phyloP scores from a whole-genome alignment of 2,329 filamentous ascomycete species.

The Paecilomyces niveus region DNA sequence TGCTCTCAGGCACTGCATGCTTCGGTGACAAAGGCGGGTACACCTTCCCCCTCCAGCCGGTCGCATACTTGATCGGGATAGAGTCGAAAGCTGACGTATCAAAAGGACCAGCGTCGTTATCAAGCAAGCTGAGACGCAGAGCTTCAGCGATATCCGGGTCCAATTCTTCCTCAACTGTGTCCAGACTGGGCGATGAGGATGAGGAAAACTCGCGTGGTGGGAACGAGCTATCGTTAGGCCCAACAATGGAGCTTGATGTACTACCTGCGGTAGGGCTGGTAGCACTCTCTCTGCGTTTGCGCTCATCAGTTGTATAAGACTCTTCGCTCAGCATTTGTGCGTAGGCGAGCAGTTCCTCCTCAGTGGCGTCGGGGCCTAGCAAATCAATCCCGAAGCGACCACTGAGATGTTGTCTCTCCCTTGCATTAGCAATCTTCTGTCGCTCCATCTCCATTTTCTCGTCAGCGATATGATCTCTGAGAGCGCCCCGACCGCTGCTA shows the following conservation, averaged over 20 bases:
- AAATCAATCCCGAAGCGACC: conserved; percentile 80
- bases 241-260: conserved; percentile 29
- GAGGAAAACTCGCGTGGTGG: conserved; percentile 24
- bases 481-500: conserved; percentile 58
- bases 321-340: conserved; percentile 58
- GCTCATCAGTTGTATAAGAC: conserved; percentile 43
- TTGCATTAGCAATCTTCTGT: conserved; percentile 60
- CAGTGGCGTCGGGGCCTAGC: conserved; percentile 47
- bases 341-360: conserved; percentile 58
- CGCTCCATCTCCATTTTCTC: conserved; percentile 73
- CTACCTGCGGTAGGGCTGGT: conserved; percentile 34
- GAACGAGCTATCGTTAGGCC: conserved; percentile 22
- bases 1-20: conserved; percentile 21
- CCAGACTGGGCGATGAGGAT: conserved; percentile 28
- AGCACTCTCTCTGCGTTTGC: conserved; percentile 37
- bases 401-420: conserved; percentile 63
- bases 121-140: conserved; percentile 47
- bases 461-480: conserved; percentile 78
- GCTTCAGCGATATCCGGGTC: conserved; percentile 57
- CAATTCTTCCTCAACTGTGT: conserved; percentile 41
- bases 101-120: conserved; percentile 18
- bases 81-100: conserved; percentile 12
- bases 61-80: conserved; percentile 31
- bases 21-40: conserved; percentile 11
- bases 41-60: conserved; percentile 13